Percentiles rank a stretch among this genome's conserved stretches.
Evolutionary conservation across 306 rosid species (phyloP).

Genomic region (Herpetospermum pedunculosum): DNA sequence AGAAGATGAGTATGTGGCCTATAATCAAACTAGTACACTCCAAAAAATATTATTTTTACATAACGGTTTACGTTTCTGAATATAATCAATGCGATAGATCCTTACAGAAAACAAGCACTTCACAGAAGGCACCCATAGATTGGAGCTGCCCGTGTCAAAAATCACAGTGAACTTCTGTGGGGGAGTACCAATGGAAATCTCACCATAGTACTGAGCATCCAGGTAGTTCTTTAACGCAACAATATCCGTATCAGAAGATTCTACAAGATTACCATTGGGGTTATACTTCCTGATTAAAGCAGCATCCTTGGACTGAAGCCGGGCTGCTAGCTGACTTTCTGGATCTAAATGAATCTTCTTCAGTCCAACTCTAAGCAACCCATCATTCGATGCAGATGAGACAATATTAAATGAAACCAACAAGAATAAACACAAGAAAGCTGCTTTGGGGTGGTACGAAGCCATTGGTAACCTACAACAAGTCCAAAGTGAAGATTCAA

Average conservation of each 20-base stretch:
- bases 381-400: slow-evolving; percentile 29
- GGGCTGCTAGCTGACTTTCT: slow-evolving; percentile 32
- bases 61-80: not conserved
- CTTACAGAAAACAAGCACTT: slow-evolving; percentile 75
- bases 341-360: slow-evolving; percentile 42
- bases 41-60: not conserved
- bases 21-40: slow-evolving; percentile 5
- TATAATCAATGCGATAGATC: not conserved
- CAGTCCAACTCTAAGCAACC: slow-evolving; percentile 64
- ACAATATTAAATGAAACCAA: slow-evolving; percentile 12
- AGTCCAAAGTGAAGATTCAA: not conserved
- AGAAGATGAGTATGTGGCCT: not conserved
- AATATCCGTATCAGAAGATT: slow-evolving; percentile 25
- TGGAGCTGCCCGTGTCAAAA: slow-evolving; percentile 95
- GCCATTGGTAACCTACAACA: slow-evolving; percentile 6
- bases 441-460: not conserved
- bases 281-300: slow-evolving; percentile 30
- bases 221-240: slow-evolving; percentile 66
- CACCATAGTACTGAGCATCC: slow-evolving; percentile 96
- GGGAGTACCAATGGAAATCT: slow-evolving; percentile 69
- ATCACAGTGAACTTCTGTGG: slow-evolving; percentile 79
- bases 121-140: slow-evolving; percentile 79
- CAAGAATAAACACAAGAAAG: slow-evolving; percentile 3
- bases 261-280: slow-evolving; percentile 25
- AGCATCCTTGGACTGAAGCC: slow-evolving; percentile 29